Base-by-base conservation (phyloP, 176 grass and related monocot species). In the Eragrostis nindensis region DNA sequence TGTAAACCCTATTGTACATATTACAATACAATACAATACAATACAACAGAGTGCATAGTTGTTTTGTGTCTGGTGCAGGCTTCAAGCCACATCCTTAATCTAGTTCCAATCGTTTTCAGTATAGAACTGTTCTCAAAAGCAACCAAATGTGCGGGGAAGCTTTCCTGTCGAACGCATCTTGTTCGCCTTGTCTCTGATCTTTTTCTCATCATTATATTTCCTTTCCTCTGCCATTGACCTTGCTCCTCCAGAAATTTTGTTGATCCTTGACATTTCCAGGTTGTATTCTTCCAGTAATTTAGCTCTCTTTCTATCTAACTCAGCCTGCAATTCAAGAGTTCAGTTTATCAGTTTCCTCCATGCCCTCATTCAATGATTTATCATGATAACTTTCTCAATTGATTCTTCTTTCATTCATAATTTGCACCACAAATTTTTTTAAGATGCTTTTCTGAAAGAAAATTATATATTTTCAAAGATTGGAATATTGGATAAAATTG, bases 161-260 rank as follows among this genome's bases (percentile, higher is more conserved):
- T 85, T 90, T 66, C 60, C 86, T 19, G 55, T 53, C 7, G 84
- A 84, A 27, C 76, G 73, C 57, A 90, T 95, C 79, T 88, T 99
- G 26, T 16, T 66, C 3, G 84, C 90, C 75, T 99, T 99, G 55
- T 93, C 82, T 44, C 55, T 84, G 39, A 83, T 68, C 78, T 86
- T 93, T 12, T 63, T 59, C 77, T 95, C 92, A 18, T 95, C 92
- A 16, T 90, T 87, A 76, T 71, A 60, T 84, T 76, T 95, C 71
- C 76, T 91, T 82, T 91, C 86, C 77, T 78, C 76, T 62, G 84
- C 88, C 46, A 80, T 59, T 71, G 82, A 55, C 70, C 63, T 93
- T 74, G 88, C 88, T 50, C 86, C 86, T 79, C 47, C 76, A 54
- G 47, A 89, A 75, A 99, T 52, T 62, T 90, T 91, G 36, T 80